Percentiles rank a stretch among this genome's conserved stretches.
phyloP scores from a whole-genome alignment of 176 grass and related monocot genomes.

The Rhynchospora tenuis region DNA sequence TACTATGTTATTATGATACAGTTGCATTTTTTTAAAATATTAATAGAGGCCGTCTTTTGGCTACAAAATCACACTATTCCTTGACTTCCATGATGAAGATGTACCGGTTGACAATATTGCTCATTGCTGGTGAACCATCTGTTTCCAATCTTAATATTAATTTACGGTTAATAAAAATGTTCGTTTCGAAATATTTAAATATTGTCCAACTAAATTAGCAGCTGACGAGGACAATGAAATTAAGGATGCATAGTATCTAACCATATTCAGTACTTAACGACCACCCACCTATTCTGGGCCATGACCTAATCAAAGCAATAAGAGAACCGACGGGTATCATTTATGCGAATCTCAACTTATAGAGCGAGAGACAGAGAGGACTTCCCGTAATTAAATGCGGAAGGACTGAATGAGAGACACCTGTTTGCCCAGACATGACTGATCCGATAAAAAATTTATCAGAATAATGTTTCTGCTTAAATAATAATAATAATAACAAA shows the following conservation, averaged over 20 bases:
- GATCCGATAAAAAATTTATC: not conserved
- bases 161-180: too few relatives aligned
- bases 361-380: too few relatives aligned
- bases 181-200: too few relatives aligned
- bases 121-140: slow-evolving; percentile 30
- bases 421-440: not conserved
- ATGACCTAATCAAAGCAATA: too few relatives aligned
- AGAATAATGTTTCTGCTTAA: not conserved
- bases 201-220: too few relatives aligned
- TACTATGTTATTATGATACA: not conserved
- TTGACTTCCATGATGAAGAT: slow-evolving; percentile 47
- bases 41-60: slow-evolving; percentile 51
- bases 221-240: too few relatives aligned
- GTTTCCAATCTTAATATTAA: too few relatives aligned
- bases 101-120: slow-evolving; percentile 21
- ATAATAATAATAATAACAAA: not conserved
- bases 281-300: too few relatives aligned
- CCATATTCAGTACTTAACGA: too few relatives aligned
- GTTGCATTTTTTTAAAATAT: slow-evolving; percentile 17
- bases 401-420: not conserved
- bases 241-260: too few relatives aligned
- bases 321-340: too few relatives aligned
- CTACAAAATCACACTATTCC: slow-evolving; percentile 55
- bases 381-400: not conserved
- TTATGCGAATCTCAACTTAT: too few relatives aligned